phyloP scores from a whole-genome alignment of 345 rosid genomes.

The Citrus cavaleriei region DNA sequence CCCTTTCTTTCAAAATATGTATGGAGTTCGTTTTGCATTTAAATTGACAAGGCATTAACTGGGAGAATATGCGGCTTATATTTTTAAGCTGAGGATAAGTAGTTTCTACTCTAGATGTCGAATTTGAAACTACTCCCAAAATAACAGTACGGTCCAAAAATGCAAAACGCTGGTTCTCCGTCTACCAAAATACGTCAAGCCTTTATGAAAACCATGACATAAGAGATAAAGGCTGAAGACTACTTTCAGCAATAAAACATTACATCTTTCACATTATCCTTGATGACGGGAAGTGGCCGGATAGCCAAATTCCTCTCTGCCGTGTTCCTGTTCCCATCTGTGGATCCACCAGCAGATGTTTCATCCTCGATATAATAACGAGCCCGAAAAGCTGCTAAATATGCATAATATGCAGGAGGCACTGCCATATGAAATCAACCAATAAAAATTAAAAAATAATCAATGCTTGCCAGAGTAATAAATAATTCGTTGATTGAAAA shows the following conservation, averaged over 20 bases:
- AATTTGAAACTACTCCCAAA: too few species aligned
- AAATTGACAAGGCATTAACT: too few species aligned
- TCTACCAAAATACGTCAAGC: background rate
- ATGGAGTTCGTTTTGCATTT: too few species aligned
- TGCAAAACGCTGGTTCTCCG: background rate
- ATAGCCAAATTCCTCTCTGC: background rate
- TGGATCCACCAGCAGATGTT: conserved; percentile 19
- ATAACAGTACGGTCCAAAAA: too few species aligned
- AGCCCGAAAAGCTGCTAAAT: conserved; percentile 45
- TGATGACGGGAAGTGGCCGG: conserved; percentile 29
- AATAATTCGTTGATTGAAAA: background rate
- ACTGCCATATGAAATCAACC: conserved; percentile 32
- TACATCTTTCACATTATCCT: conserved; percentile 39
- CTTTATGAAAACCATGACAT: background rate
- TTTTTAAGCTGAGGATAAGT: too few species aligned
- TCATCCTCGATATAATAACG: conserved; percentile 32
- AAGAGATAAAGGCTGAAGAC: background rate
- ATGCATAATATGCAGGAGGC: conserved; percentile 54
- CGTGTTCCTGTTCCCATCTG: background rate
- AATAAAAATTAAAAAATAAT: background rate
- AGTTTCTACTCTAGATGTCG: too few species aligned
- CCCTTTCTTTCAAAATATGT: too few species aligned
- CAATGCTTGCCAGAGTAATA: background rate
- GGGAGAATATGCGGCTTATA: too few species aligned
- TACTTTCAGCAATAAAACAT: conserved; percentile 34